Percentiles rank a stretch among this genome's conserved stretches.
phyloP scores from a whole-genome alignment of 1,139 yeast genomes.

The Saccharomyces hybrid region DNA sequence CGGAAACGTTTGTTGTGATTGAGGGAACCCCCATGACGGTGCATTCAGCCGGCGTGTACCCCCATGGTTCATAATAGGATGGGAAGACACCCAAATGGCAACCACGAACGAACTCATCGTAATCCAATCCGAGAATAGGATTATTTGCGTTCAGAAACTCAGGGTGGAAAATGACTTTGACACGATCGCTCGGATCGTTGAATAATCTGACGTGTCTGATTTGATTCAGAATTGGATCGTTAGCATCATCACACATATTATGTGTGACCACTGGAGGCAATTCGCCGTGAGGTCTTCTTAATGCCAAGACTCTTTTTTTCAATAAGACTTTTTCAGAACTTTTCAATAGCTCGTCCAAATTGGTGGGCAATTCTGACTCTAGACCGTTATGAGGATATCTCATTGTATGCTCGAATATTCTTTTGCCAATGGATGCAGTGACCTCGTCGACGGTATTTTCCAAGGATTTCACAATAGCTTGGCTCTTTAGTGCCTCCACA shows the following conservation, averaged over 20 bases:
- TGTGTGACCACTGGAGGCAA: slow-evolving; percentile 97
- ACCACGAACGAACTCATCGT: slow-evolving; percentile 96
- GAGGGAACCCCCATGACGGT: slow-evolving; percentile 98
- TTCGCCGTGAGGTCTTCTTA: slow-evolving; percentile 69
- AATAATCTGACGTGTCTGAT: slow-evolving; percentile 86
- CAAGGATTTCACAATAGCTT: slow-evolving; percentile 87
- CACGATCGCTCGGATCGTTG: slow-evolving; percentile 84
- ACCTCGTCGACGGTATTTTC: slow-evolving; percentile 87
- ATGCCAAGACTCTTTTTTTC: slow-evolving; percentile 88
- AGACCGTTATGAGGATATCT: slow-evolving; percentile 57
- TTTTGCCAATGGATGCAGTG: slow-evolving; percentile 77
- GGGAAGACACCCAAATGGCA: slow-evolving; percentile 98
- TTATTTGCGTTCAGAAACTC: slow-evolving; percentile 92
- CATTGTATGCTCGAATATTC: slow-evolving; percentile 87
- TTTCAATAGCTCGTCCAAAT: slow-evolving; percentile 71
- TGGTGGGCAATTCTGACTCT: slow-evolving; percentile 45
- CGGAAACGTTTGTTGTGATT: slow-evolving; percentile 87
- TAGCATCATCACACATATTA: slow-evolving; percentile 87
- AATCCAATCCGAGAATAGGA: slow-evolving; percentile 87
- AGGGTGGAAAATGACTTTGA: slow-evolving; percentile 93
- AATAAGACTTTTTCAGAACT: slow-evolving; percentile 84
- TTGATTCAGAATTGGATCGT: slow-evolving; percentile 86
- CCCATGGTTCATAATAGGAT: slow-evolving; percentile 98
- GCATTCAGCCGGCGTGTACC: slow-evolving; percentile 97
- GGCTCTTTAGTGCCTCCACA: slow-evolving; percentile 91